Conservation (phyloP, 371 early-diverging fungal genomes). For the Zychaea mexicana region DNA sequence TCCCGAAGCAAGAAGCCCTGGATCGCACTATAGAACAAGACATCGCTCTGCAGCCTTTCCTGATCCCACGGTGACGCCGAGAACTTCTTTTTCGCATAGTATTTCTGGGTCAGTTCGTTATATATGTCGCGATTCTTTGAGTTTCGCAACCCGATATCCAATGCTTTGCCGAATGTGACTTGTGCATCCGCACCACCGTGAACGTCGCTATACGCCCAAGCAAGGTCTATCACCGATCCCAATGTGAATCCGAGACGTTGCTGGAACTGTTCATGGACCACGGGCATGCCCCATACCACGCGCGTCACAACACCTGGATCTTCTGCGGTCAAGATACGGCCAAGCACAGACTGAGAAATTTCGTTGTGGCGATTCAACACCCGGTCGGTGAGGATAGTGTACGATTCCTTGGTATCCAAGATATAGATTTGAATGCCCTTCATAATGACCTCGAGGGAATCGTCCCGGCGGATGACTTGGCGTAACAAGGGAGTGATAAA, state of each 20-base stretch:
- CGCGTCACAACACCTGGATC: slow-evolving; percentile 30
- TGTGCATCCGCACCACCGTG: neutral
- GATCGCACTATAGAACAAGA: slow-evolving; percentile 22
- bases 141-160: neutral
- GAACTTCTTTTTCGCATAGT: slow-evolving; percentile 13
- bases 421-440: slow-evolving; percentile 37
- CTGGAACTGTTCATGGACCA: slow-evolving; percentile 12
- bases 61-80: slow-evolving; percentile 30
- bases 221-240: slow-evolving; percentile 25
- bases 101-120: neutral
- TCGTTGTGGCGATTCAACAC: slow-evolving; percentile 10
- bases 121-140: neutral
- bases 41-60: slow-evolving; percentile 10
- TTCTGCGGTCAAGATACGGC: slow-evolving; percentile 20
- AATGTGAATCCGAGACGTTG: slow-evolving; percentile 22
- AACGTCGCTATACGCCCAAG: neutral
- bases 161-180: neutral
- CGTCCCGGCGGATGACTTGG: neutral
- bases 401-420: slow-evolving; percentile 22
- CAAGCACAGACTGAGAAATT: slow-evolving; percentile 11
- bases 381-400: slow-evolving; percentile 25
- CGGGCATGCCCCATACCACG: slow-evolving; percentile 26
- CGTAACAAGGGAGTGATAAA: slow-evolving; percentile 26
- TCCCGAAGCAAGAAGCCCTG: slow-evolving; percentile 23
- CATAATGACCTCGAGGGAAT: neutral